Evolutionary conservation across 1,284 basidiomycete species (phyloP).

Genomic region (Cystobasidiaceae sp.): DNA sequence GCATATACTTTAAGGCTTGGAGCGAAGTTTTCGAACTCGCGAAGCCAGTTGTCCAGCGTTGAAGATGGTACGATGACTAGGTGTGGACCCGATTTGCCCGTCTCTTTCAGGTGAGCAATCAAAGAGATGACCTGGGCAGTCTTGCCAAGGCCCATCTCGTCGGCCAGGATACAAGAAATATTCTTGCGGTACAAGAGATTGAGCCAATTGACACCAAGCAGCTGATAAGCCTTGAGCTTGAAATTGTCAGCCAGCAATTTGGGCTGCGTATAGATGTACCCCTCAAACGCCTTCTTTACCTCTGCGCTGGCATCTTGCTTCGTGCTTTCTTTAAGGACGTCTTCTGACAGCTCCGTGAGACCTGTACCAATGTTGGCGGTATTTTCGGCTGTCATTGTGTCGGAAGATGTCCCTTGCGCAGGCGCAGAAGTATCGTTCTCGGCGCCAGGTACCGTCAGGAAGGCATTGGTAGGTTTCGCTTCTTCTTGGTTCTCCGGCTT

Average conservation of each 20-base stretch:
- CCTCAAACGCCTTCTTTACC: conserved; percentile 47
- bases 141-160: conserved; percentile 98
- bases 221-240: conserved; percentile 89
- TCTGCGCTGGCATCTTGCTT: conserved; percentile 34
- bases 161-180: conserved; percentile 90
- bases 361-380: conserved; percentile 45
- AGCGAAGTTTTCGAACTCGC: conserved; percentile 89
- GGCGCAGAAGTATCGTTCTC: conserved; percentile 43
- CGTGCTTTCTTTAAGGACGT: conserved; percentile 40
- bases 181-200: conserved; percentile 74
- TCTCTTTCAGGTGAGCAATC: conserved; percentile 79
- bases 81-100: conserved; percentile 73
- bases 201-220: conserved; percentile 97
- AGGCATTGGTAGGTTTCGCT: conserved; percentile 16
- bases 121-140: conserved; percentile 98
- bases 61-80: conserved; percentile 93
- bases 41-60: conserved; percentile 95
- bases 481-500: neutral
- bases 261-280: conserved; percentile 68
- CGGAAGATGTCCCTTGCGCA: too few relatives aligned
- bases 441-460: conserved; percentile 39
- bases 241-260: conserved; percentile 63
- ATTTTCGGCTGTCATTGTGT: conserved; percentile 47
- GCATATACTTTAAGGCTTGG: conserved; percentile 77
- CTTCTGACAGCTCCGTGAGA: conserved; percentile 49